These are phyloP conservation scores for Draba incana DNA, from an alignment of 345 rosid genomes.

Conservation along the genomic window DNA sequence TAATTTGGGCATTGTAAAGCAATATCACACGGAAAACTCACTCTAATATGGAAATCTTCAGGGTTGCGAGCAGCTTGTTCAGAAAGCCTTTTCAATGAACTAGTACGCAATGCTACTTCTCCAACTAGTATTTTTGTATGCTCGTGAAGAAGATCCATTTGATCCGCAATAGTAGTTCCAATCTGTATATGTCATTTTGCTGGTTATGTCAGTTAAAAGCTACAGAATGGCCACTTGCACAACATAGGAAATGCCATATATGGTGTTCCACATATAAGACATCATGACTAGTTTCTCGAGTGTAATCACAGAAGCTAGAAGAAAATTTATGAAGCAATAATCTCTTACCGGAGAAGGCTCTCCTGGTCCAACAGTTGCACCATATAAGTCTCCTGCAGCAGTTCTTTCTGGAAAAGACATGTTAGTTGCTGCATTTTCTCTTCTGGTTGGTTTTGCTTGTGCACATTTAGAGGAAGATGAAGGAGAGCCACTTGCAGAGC, in stretches of 20 bases:
- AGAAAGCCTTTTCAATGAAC: conserved; percentile 84
- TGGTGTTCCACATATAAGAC: neutral
- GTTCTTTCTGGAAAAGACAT: conserved; percentile 70
- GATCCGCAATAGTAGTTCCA: conserved; percentile 80
- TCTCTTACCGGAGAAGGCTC: conserved; percentile 61
- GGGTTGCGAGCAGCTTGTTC: conserved; percentile 90
- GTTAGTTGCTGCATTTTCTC: conserved; percentile 48
- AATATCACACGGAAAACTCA: conserved; percentile 39
- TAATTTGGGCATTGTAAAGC: conserved; percentile 2
- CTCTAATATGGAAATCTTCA: conserved; percentile 75
- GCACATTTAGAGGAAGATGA: conserved; percentile 66
- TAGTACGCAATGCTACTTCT: conserved; percentile 90
- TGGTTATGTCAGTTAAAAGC: conserved; percentile 22
- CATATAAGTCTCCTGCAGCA: conserved; percentile 72
- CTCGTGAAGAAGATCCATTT: conserved; percentile 97
- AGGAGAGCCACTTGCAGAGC: conserved; percentile 64
- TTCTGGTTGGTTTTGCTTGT: conserved; percentile 66
- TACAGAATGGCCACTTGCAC: conserved; percentile 29
- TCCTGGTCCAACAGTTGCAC: conserved; percentile 58
- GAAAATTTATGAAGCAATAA: conserved; percentile 9
- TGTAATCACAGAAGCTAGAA: conserved; percentile 19
- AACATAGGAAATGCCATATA: conserved; percentile 15
- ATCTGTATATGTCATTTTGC: conserved; percentile 34
- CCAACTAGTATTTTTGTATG: conserved; percentile 97
- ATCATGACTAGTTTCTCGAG: conserved; percentile 7